Base-by-base conservation (phyloP, 495 filamentous ascomycete genomes). In the Pseudomonodictys pantanalensis region DNA sequence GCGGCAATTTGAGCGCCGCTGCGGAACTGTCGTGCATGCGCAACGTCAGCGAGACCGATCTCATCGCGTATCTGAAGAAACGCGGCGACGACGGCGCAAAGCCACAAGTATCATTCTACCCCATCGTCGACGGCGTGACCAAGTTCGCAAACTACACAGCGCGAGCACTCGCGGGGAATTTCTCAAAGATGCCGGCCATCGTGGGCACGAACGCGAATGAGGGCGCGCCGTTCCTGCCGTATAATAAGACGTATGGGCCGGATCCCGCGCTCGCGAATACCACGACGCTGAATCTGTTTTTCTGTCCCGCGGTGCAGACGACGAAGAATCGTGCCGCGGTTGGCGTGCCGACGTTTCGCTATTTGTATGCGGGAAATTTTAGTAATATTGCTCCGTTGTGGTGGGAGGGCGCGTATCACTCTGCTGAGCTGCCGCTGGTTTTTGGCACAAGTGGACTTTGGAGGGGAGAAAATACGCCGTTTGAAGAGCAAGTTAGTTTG, bases 361-460 rank as follows among this genome's bases (percentile, higher is more conserved):
- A 78, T 60, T 48, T 70, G 20, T 81, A 79, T 46, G 64, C 64
- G 0, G 79, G 78, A 11, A 79, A 78, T 67, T 81, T 79, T 53
- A 69, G 58, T 24, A 77, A 79, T 52, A 66, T 78, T 47, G 62
- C 69, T 2, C 73, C 76, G 1, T 51, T 58, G 35, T 44, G 62
- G 26, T 79, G 71, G 65, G 56, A 69, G 45, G 68, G 68, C 12
- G 68, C 68, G 4, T 70, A 66, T 47, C 66, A 70, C 30, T 45
- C 46, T 6, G 26, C 65, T 20, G 66, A 68, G 24, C 53, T 68
- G 1, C 62, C 62, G 18, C 39, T 66, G 26, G 29, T 70, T 0
- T 59, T 66, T 28, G 68, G 68, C 20, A 66, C 68, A 1, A 15
- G 49, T 42, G 49, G 30, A 3, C 64, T 65, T 29, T 50, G 25